These are phyloP conservation scores for Suhomyces sp. DNA, from an alignment of 805 yeast species.

Conservation along the genomic window DNA sequence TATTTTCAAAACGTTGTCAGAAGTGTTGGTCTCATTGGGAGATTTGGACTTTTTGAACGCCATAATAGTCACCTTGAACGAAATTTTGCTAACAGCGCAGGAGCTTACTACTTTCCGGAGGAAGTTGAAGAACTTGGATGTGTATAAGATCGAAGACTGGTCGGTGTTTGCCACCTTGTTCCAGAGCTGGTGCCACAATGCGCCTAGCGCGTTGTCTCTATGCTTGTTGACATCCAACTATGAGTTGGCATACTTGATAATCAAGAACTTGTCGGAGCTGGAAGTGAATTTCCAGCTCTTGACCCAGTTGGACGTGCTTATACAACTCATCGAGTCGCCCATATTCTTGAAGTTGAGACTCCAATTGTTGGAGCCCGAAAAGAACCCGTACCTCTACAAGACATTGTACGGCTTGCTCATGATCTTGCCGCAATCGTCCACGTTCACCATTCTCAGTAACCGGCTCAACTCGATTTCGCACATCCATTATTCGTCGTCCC, in stretches of 20 bases:
- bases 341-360: constrained; percentile 83
- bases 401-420: constrained; percentile 88
- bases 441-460: constrained; percentile 77
- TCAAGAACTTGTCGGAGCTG: constrained; percentile 75
- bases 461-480: constrained; percentile 62
- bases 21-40: constrained; percentile 53
- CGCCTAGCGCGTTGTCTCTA: constrained; percentile 82
- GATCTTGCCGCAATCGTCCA: constrained; percentile 91
- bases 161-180: constrained; percentile 71
- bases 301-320: constrained; percentile 83
- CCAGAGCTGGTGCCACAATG: constrained; percentile 87
- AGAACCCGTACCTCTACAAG: constrained; percentile 75
- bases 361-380: constrained; percentile 85
- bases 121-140: constrained; percentile 56
- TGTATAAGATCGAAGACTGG: constrained; percentile 55
- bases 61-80: constrained; percentile 84
- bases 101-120: constrained; percentile 71
- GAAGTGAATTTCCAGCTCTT: constrained; percentile 77
- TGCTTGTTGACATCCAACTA: constrained; percentile 86
- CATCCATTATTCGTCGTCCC: constrained; percentile 17
- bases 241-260: constrained; percentile 79
- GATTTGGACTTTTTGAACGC: constrained; percentile 69
- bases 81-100: constrained; percentile 79
- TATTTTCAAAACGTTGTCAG: constrained; percentile 76
- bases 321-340: constrained; percentile 89